Conservation (phyloP, 2,329 filamentous ascomycete species). For the Leptographium flavum region DNA sequence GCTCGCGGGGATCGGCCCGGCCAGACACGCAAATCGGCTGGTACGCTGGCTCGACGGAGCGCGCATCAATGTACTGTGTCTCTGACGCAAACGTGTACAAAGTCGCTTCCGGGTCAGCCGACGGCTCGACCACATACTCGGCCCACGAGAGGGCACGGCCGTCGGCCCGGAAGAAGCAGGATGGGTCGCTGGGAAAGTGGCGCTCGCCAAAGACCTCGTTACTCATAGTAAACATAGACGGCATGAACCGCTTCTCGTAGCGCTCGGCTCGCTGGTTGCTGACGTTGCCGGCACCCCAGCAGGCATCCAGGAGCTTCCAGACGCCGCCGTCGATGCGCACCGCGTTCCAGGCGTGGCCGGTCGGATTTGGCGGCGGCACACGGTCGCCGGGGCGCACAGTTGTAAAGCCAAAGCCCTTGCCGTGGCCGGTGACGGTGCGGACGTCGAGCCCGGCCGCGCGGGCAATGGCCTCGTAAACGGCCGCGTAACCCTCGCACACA, state of each 20-base stretch:
- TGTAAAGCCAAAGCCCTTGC: conserved; percentile 70
- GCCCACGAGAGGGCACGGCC: conserved; percentile 59
- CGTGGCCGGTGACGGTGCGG: conserved; percentile 59
- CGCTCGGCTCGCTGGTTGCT: conserved; percentile 30
- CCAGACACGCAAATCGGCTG: conserved; percentile 37
- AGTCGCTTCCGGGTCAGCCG: conserved; percentile 31
- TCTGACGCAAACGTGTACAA: conserved; percentile 29
- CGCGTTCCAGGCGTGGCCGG: conserved; percentile 82
- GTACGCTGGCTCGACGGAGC: conserved; percentile 43
- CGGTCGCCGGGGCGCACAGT: conserved; percentile 48
- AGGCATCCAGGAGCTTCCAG: conserved; percentile 86
- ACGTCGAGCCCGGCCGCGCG: conserved; percentile 64
- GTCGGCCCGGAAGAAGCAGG: conserved; percentile 62
- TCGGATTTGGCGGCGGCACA: conserved; percentile 46
- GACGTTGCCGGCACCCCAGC: conserved; percentile 79
- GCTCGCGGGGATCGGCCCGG: conserved; percentile 23
- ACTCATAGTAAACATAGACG: conserved; percentile 40
- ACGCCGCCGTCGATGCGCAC: conserved; percentile 72
- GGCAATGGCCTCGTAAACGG: conserved; percentile 66
- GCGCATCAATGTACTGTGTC: conserved; percentile 39
- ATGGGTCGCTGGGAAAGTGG: conserved; percentile 61
- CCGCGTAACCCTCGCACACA: conserved; percentile 86
- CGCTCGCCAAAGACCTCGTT: conserved; percentile 72
- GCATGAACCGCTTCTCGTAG: conserved; percentile 56
- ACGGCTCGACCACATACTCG: conserved; percentile 59